Conservation (phyloP, 2,329 filamentous ascomycete genomes). For the Rhytidhysteron rufulum region DNA sequence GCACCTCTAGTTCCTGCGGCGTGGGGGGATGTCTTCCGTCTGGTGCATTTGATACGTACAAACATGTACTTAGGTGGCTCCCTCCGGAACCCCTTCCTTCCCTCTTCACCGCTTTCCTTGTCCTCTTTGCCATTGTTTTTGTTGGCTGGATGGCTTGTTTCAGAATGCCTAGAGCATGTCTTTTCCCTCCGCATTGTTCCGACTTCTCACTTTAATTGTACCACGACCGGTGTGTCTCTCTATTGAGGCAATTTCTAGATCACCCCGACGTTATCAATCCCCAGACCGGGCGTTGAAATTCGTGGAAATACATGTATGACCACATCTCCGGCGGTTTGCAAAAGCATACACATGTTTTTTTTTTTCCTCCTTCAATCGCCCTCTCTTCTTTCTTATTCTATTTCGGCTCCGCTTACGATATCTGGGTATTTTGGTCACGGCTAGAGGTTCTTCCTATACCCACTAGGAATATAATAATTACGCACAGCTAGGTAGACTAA, state of each 20-base stretch:
- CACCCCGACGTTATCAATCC: no score
- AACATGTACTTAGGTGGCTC: no score
- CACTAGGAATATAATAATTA: background rate
- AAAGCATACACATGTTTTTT: no score
- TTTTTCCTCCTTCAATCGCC: no score
- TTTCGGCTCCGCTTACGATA: background rate
- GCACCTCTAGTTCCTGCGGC: no score
- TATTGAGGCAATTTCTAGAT: no score
- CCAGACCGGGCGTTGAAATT: no score
- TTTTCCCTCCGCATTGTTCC: background rate
- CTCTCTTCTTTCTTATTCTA: no score
- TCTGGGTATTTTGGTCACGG: conserved; percentile 15
- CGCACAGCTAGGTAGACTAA: conserved; percentile 1
- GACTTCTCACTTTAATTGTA: conserved; percentile 1
- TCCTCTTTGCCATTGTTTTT: conserved; percentile 6
- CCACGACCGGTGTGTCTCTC: conserved; percentile 1
- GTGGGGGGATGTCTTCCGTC: conserved; percentile 18
- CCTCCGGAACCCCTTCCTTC: conserved; percentile 5
- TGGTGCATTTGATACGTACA: conserved; percentile 7
- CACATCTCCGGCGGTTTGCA: no score
- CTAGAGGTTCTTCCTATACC: conserved; percentile 1
- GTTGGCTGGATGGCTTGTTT: conserved; percentile 11
- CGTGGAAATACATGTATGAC: no score
- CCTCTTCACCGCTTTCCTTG: conserved; percentile 10
- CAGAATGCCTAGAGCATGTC: background rate